Evolutionary conservation across 495 filamentous ascomycete species (phyloP).

Genomic region (Aspergillus olivimuriae): DNA sequence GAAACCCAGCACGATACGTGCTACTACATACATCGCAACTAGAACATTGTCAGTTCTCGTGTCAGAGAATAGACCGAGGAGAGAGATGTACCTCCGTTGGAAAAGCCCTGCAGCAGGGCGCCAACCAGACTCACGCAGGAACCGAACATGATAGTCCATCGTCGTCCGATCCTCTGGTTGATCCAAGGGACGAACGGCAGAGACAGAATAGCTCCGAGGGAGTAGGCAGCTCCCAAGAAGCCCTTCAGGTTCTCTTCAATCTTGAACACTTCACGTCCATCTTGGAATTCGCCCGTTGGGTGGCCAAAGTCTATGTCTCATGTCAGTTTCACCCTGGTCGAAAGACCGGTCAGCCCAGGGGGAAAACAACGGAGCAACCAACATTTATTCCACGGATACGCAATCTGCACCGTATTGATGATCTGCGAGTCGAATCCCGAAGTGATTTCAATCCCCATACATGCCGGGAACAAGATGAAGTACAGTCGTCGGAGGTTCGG

Average conservation of each 20-base stretch:
- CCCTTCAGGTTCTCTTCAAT: slow-evolving; percentile 23
- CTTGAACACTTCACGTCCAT: slow-evolving; percentile 13
- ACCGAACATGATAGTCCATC: slow-evolving; percentile 55
- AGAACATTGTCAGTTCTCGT: slow-evolving; percentile 17
- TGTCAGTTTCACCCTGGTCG: not conserved
- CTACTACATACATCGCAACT: slow-evolving; percentile 58
- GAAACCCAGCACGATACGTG: slow-evolving; percentile 59
- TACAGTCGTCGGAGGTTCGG: slow-evolving; percentile 55
- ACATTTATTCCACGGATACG: slow-evolving; percentile 52
- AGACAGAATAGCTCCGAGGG: slow-evolving; percentile 45
- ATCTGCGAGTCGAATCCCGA: slow-evolving; percentile 68
- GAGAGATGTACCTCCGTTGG: slow-evolving; percentile 18
- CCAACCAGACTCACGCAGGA: slow-evolving; percentile 53
- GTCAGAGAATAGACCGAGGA: not conserved
- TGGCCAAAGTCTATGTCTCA: slow-evolving; percentile 29
- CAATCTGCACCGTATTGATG: slow-evolving; percentile 63
- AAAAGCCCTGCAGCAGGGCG: slow-evolving; percentile 46
- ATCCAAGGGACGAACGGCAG: slow-evolving; percentile 53
- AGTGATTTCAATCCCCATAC: slow-evolving; percentile 66
- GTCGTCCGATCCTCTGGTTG: slow-evolving; percentile 50
- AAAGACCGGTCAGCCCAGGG: not conserved
- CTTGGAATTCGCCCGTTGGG: slow-evolving; percentile 15
- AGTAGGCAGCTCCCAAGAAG: slow-evolving; percentile 23
- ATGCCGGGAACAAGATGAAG: slow-evolving; percentile 55
- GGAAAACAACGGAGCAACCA: slow-evolving; percentile 19